Conservation (phyloP, 805 yeast species). For the Sugiyamaella marilandica region DNA sequence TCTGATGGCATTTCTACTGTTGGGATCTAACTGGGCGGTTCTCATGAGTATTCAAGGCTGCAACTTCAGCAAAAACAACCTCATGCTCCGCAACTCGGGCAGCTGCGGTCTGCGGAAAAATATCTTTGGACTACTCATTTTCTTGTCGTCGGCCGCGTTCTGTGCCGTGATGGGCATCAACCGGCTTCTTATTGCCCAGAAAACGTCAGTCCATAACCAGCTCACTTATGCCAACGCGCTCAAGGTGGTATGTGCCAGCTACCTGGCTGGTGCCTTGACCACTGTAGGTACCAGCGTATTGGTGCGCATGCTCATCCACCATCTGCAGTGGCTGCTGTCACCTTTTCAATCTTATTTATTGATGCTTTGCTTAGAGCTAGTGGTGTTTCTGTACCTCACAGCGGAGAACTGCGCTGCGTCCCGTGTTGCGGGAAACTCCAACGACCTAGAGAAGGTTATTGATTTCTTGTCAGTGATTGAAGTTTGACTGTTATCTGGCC, state of each 20-base stretch:
- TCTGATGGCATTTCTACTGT: neutral
- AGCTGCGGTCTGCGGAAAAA: slow-evolving; percentile 1
- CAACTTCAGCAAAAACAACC: neutral
- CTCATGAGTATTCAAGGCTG: slow-evolving; percentile 3
- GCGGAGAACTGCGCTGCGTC: neutral
- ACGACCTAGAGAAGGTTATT: neutral
- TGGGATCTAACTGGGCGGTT: neutral
- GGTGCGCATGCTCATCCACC: neutral
- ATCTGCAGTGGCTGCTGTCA: neutral
- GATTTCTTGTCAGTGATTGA: neutral
- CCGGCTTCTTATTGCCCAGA: neutral
- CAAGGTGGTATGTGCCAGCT: neutral
- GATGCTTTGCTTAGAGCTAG: neutral
- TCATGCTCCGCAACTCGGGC: neutral
- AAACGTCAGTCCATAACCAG: neutral
- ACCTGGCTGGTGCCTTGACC: neutral
- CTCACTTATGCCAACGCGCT: neutral
- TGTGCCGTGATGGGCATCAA: neutral
- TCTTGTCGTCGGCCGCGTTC: neutral
- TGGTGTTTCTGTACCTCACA: slow-evolving; percentile 1
- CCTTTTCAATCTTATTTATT: slow-evolving; percentile 3
- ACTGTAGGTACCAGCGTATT: neutral
- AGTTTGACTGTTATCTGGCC: neutral
- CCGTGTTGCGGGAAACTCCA: neutral
- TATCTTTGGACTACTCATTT: neutral